phyloP scores from a whole-genome alignment of 768 basidiomycete species.

The Pleurotus djamor region DNA sequence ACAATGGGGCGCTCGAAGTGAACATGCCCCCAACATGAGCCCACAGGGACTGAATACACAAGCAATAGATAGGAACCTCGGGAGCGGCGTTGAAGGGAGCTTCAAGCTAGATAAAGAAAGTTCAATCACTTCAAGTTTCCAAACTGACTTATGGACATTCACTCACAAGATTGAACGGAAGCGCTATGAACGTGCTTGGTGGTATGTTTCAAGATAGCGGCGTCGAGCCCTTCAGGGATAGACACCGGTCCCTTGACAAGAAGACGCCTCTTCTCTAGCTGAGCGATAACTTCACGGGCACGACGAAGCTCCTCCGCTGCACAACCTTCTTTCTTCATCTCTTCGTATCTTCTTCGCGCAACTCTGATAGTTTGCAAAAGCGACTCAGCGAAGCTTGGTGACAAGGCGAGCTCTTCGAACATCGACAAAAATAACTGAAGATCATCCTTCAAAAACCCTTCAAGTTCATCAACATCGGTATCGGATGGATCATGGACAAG shows the following conservation, averaged over 20 bases:
- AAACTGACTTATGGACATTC: too few species aligned
- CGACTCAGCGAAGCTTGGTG: background rate
- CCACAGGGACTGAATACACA: too few species aligned
- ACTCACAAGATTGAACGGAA: too few species aligned
- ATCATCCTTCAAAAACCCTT: background rate
- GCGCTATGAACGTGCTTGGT: too few species aligned
- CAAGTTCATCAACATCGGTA: background rate
- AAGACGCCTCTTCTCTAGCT: background rate
- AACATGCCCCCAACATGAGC: too few species aligned
- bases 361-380: background rate
- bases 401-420: background rate
- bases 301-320: background rate
- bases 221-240: background rate
- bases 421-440: background rate
- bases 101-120: too few species aligned
- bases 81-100: too few species aligned
- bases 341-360: background rate
- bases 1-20: too few species aligned
- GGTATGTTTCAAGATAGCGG: background rate
- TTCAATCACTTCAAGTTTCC: too few species aligned
- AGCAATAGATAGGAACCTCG: too few species aligned
- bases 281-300: background rate
- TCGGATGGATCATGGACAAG: too few species aligned
- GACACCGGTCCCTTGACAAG: background rate
- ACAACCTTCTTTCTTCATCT: background rate